Evolutionary conservation across 768 basidiomycete genomes (phyloP).

Genomic region (Lentinula detonsa): DNA sequence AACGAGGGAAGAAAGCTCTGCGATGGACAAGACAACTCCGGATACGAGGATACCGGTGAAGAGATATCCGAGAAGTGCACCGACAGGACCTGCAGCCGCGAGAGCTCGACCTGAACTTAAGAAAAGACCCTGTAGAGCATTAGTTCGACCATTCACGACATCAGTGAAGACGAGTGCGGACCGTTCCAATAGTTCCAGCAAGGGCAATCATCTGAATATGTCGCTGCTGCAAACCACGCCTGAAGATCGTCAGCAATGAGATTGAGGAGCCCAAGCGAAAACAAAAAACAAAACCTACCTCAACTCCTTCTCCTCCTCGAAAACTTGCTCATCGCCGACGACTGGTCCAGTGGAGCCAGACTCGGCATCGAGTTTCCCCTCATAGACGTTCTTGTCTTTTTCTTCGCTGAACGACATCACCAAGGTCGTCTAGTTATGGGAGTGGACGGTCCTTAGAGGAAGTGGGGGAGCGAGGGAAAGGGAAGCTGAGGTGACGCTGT

Average conservation of each 20-base stretch:
- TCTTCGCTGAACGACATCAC: not conserved
- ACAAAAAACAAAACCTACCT: not conserved
- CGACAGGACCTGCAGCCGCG: slow-evolving; percentile 47
- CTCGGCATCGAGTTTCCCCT: not conserved
- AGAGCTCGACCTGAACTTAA: slow-evolving; percentile 47
- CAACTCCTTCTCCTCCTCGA: slow-evolving; percentile 1
- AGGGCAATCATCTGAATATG: slow-evolving; percentile 9
- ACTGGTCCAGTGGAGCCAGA: not conserved
- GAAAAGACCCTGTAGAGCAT: slow-evolving; percentile 35
- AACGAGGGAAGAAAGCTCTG: slow-evolving; percentile 25
- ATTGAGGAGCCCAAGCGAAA: no score
- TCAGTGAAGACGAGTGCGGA: not conserved
- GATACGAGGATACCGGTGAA: slow-evolving; percentile 32
- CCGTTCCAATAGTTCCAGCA: slow-evolving; percentile 10
- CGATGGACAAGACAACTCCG: slow-evolving; percentile 28
- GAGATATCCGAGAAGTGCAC: slow-evolving; percentile 42
- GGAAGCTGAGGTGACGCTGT: not conserved
- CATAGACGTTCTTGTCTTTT: not conserved
- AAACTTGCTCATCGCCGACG: not conserved
- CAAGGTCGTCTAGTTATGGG: not conserved
- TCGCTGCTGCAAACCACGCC: slow-evolving; percentile 5
- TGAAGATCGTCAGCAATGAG: not conserved
- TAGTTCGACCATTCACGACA: not conserved
- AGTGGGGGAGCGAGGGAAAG: not conserved
- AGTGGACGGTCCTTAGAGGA: not conserved